Percentiles rank a stretch among this genome's conserved stretches.
phyloP scores from a whole-genome alignment of 2,329 filamentous ascomycete species.

The Xylariales sp. region DNA sequence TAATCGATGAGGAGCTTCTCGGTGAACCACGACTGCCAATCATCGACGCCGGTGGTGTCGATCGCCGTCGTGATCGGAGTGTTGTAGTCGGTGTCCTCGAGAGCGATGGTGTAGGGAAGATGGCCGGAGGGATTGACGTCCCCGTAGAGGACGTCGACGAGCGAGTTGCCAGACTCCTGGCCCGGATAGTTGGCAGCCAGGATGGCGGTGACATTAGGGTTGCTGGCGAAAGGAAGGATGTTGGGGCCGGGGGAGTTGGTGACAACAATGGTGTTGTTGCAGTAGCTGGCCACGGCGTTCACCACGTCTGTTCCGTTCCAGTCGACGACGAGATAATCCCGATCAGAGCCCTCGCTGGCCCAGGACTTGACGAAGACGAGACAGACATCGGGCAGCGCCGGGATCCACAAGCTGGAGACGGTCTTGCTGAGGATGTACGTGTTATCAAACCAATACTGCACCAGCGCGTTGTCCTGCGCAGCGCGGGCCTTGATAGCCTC shows the following conservation, averaged over 20 bases:
- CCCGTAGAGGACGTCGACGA: slow-evolving; percentile 59
- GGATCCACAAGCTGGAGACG: slow-evolving; percentile 40
- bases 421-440: slow-evolving; percentile 32
- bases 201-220: slow-evolving; percentile 58
- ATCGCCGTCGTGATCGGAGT: slow-evolving; percentile 31
- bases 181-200: slow-evolving; percentile 57
- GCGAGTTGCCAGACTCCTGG: slow-evolving; percentile 56
- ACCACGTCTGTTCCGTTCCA: slow-evolving; percentile 62
- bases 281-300: slow-evolving; percentile 34
- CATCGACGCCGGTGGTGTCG: slow-evolving; percentile 30
- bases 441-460: slow-evolving; percentile 40
- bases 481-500: slow-evolving; percentile 50
- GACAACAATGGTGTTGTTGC: slow-evolving; percentile 47
- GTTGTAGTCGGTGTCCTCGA: slow-evolving; percentile 43
- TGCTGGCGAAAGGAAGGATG: slow-evolving; percentile 49
- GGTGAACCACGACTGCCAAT: slow-evolving; percentile 47
- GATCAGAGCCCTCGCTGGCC: slow-evolving; percentile 59
- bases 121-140: slow-evolving; percentile 56
- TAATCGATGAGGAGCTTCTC: slow-evolving; percentile 67
- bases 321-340: slow-evolving; percentile 48
- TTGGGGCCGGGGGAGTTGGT: slow-evolving; percentile 59
- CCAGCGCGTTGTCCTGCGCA: slow-evolving; percentile 32
- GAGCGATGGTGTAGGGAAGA: slow-evolving; percentile 66
- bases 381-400: slow-evolving; percentile 58
- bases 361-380: slow-evolving; percentile 63